phyloP scores from a whole-genome alignment of 805 yeast species.

The Suhomyces vadensis region DNA sequence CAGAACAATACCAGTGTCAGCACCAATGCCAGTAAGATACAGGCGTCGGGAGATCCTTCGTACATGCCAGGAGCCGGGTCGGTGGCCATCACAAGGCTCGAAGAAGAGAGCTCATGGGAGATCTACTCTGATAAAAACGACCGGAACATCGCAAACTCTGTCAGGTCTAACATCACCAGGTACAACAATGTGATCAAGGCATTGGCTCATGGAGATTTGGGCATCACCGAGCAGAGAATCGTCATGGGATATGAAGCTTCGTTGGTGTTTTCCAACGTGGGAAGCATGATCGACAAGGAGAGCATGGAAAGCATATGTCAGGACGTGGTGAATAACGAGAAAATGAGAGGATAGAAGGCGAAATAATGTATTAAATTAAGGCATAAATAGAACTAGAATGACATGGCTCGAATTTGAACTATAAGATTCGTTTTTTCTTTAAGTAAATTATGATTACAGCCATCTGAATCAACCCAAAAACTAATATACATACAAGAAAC shows the following conservation, averaged over 20 bases:
- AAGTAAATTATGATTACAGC: conserved; percentile 32
- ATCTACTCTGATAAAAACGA: conserved; percentile 91
- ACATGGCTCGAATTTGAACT: conserved; percentile 9
- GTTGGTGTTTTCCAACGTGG: conserved; percentile 64
- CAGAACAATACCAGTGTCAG: conserved; percentile 20
- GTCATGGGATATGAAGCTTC: conserved; percentile 87
- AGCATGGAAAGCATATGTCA: conserved; percentile 71
- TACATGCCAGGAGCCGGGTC: conserved; percentile 61
- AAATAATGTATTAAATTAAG: background rate
- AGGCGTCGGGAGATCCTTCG: conserved; percentile 39
- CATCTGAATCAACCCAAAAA: conserved; percentile 34
- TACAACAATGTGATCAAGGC: conserved; percentile 84
- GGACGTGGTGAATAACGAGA: conserved; percentile 69
- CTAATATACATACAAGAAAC: conserved; percentile 26
- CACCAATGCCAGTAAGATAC: conserved; percentile 32
- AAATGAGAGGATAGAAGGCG: conserved; percentile 61
- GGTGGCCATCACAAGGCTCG: conserved; percentile 77
- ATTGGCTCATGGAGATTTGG: conserved; percentile 79
- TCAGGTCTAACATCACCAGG: conserved; percentile 75
- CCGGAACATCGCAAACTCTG: conserved; percentile 53
- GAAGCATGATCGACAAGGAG: conserved; percentile 50
- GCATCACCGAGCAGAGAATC: conserved; percentile 80
- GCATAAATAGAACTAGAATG: conserved; percentile 12
- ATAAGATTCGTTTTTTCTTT: conserved; percentile 26
- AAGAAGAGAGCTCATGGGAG: conserved; percentile 93